Evolutionary conservation across 2,329 filamentous ascomycete species (phyloP), one percentile per base, ranked within the genome.

Genomic region (Sporothrix luriei): DNA sequence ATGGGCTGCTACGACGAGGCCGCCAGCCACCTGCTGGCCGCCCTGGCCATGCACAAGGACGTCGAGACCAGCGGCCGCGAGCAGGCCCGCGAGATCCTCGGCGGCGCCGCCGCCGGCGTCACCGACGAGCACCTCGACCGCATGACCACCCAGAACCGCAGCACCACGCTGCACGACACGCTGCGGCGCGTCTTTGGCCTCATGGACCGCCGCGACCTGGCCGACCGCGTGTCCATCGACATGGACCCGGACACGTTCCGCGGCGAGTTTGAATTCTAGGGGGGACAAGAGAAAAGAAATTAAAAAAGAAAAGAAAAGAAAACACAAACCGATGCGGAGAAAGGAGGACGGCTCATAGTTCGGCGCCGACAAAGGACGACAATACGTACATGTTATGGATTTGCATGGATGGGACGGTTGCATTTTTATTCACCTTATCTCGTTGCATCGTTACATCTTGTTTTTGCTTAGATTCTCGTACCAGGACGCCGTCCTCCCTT

Each of bases 141-240:
- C 71, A 93, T 97, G 89, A 90, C 96, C 68, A 90, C 90, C 66
- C 94, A 98, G 83, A 99, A 99, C 80, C 90, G 96, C 78, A 97
- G 93, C 83, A 97, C 94, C 65, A 99, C 97, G 76, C 82, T 99
- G 71, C 97, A 97, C 79, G 96, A 99, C 79, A 99, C 96, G 14
- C 82, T 99, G 72, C 84, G 94, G 72, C 85, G 96, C 71, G 95
- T 98, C n/a, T 98, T 99, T 80, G 94, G 90, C 11, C 93, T 97
- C 82, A 98, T 99, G 95, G 91, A 91, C 2, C 83, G 95, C 70
- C 84, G 93, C 69, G 95, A 99, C 80, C 78, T 99, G 77, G 91
- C 91, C 3, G 94, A 98, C 78, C 87, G 89, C 82, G 95, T 97
- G 6, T 90, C 94, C 14, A 88, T 90, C 0, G 94, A 94, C 33